Base-by-base conservation (phyloP, 2,329 filamentous ascomycete species). In the Beauveria caledonica region DNA sequence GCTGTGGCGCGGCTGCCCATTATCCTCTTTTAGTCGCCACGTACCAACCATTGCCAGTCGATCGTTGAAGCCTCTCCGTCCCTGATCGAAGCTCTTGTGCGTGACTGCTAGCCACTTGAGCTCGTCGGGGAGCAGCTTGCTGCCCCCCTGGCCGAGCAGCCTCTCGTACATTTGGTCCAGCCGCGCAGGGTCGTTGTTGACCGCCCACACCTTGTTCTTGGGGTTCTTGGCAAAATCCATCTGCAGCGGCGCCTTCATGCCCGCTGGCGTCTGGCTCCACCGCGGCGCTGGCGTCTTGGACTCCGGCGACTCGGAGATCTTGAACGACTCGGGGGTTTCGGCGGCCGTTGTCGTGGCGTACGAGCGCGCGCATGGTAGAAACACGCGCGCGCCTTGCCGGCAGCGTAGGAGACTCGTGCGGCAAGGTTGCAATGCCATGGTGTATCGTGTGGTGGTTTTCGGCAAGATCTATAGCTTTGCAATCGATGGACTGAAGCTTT, bases 21-120 rank as follows among this genome's bases (percentile, higher is more conserved):
- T 5, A 1, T 5, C 13, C 9, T 29, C 13, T 3, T 8, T 7
- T 3, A 23, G 10, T 39, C 21, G 19, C 13, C 15, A 68, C 76
- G 51, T 82, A 95, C 91, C 93, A 58, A 96, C 78, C 70, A 90
- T 92, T n/a, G 92, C 90, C 73, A 99, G 78, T 64, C 90, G 85
- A 69, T 97, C 93, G 73, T 99, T 99, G 77, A 93, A 96, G 1
- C 93, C 93, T 79, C 92, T 87, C 69, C 91, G 82, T 57, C 92
- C 94, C 71, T 97, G 92, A 72, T 99, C 93, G 70, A 96, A 97
- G 75, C 92, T 97, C 83, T 97, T 97, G 75, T 97, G 94, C 65
- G 94, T 99, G 60, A 99, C 85, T 33, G 92, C 92, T 69, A 97
- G 78, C 94, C 94, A 99, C 77, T 97, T 97, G 63, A 94, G 80